Conservation (phyloP, 2,329 filamentous ascomycete species). For the Aureobasidium vineae region DNA sequence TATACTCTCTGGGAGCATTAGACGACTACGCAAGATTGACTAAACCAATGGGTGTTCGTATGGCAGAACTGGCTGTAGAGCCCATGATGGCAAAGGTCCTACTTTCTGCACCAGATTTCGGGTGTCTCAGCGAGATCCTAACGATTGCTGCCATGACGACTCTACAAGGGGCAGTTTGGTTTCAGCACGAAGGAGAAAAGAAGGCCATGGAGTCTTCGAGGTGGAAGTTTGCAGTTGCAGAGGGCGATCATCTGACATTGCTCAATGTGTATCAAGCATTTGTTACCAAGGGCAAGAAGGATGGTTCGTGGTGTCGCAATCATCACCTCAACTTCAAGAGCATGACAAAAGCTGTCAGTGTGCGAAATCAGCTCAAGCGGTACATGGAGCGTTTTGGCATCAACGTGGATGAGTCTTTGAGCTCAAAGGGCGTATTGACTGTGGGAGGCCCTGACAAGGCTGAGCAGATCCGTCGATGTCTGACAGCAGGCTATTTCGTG, state of each 20-base stretch:
- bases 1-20: conserved; percentile 82
- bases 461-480: conserved; percentile 77
- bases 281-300: conserved; percentile 75
- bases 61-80: conserved; percentile 91
- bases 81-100: conserved; percentile 95
- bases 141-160: conserved; percentile 94
- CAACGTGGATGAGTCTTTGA: conserved; percentile 62
- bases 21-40: conserved; percentile 91
- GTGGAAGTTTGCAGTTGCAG: conserved; percentile 82
- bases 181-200: conserved; percentile 73
- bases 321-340: conserved; percentile 85
- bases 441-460: conserved; percentile 53
- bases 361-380: conserved; percentile 79
- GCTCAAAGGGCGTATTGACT: conserved; percentile 38
- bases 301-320: conserved; percentile 81
- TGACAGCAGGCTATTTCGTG: conserved; percentile 88
- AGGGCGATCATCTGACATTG: conserved; percentile 90
- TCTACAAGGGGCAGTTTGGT: conserved; percentile 77
- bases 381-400: conserved; percentile 86
- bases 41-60: conserved; percentile 77
- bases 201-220: conserved; percentile 71
- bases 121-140: conserved; percentile 79
- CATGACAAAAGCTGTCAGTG: conserved; percentile 76
- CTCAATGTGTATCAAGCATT: conserved; percentile 94
- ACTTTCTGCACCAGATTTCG: conserved; percentile 70